phyloP scores from a whole-genome alignment of 2,329 filamentous ascomycete genomes.

The Fonsecaea monophora region DNA sequence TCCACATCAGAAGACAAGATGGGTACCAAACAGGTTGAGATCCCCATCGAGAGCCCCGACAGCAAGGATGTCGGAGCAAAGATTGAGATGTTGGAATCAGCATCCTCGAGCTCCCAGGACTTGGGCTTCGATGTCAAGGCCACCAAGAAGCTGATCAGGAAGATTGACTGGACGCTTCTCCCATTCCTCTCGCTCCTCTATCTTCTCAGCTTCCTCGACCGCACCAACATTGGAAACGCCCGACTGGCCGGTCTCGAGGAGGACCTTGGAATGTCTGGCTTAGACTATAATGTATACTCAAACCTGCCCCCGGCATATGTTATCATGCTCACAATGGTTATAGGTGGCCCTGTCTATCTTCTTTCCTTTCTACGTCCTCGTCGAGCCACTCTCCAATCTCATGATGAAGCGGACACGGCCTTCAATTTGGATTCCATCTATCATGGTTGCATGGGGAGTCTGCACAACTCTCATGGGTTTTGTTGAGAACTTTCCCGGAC shows the following conservation, averaged over 20 bases:
- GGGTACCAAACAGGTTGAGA: conserved; percentile 20
- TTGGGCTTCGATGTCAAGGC: conserved; percentile 40
- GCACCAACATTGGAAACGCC: conserved; percentile 57
- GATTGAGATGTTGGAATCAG: conserved; percentile 40
- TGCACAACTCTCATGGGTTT: conserved; percentile 60
- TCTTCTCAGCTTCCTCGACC: conserved; percentile 65
- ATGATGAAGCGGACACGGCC: conserved; percentile 33
- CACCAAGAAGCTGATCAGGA: conserved; percentile 37
- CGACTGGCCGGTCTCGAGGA: conserved; percentile 52
- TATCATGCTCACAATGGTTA: conserved; percentile 40
- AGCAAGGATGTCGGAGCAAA: conserved; percentile 21
- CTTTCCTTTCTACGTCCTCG: conserved; percentile 35
- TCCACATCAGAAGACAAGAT: conserved; percentile 12
- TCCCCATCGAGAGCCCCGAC: conserved; percentile 18
- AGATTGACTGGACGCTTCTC: conserved; percentile 49
- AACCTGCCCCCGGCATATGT: not conserved
- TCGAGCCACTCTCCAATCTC: conserved; percentile 49
- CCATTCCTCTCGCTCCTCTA: conserved; percentile 60
- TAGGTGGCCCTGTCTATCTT: conserved; percentile 34
- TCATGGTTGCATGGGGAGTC: conserved; percentile 53
- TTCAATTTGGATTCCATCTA: conserved; percentile 31
- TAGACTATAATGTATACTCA: conserved; percentile 50
- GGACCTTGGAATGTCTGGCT: conserved; percentile 52
- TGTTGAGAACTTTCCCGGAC: conserved; percentile 43
- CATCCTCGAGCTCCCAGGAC: conserved; percentile 28